Conservation (phyloP, 2,329 filamentous ascomycete species). For the Venturia asperata region DNA sequence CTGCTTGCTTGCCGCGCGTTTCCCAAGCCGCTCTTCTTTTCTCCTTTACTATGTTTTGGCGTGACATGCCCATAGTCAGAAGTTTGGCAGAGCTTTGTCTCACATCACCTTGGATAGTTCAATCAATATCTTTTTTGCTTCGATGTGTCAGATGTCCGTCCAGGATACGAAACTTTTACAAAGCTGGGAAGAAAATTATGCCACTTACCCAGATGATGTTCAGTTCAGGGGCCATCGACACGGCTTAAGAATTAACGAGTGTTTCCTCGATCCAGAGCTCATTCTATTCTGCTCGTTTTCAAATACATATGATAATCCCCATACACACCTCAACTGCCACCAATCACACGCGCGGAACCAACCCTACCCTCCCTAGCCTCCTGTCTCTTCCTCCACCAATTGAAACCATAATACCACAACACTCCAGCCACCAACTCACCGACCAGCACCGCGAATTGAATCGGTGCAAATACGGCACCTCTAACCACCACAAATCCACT, state of each 20-base stretch:
- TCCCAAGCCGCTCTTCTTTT: not conserved
- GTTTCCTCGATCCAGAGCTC: not conserved
- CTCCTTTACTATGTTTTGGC: not conserved
- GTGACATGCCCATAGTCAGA: not conserved
- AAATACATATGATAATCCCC: not conserved
- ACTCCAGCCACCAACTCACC: constrained; percentile 46
- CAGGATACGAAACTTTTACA: too few relatives aligned
- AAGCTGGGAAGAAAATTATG: too few relatives aligned
- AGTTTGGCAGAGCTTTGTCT: not conserved
- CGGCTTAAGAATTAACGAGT: too few relatives aligned
- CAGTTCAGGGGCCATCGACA: too few relatives aligned
- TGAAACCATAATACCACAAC: constrained; percentile 26
- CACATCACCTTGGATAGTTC: not conserved
- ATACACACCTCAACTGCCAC: not conserved
- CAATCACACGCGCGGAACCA: not conserved
- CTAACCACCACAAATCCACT: constrained; percentile 54
- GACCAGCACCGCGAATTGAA: constrained; percentile 47
- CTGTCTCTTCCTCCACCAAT: constrained; percentile 5
- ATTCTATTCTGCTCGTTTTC: too few relatives aligned
- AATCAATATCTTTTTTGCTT: not conserved
- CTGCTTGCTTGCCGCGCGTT: not conserved
- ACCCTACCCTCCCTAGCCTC: not conserved
- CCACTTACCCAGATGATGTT: too few relatives aligned
- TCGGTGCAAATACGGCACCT: constrained; percentile 52
- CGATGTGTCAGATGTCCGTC: not conserved